Percentiles rank a stretch among this genome's conserved stretches.
Conservation (phyloP, 2,329 filamentous ascomycete genomes). For the Cladophialophora psammophila region DNA sequence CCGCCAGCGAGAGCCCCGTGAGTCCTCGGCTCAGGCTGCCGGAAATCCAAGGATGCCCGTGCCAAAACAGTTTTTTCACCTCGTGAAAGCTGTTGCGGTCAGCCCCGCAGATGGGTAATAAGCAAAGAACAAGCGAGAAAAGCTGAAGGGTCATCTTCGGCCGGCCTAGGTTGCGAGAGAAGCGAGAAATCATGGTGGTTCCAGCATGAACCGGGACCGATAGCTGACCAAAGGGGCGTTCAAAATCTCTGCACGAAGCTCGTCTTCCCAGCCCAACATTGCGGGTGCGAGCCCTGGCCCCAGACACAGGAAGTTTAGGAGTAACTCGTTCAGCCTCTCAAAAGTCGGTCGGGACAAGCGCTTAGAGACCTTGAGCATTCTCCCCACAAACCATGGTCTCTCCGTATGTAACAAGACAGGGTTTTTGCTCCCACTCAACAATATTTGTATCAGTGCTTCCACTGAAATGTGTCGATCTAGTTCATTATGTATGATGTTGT, state of each 20-base stretch:
- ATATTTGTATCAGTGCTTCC: slow-evolving; percentile 50
- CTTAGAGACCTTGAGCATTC: slow-evolving; percentile 52
- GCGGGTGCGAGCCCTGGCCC: slow-evolving; percentile 37
- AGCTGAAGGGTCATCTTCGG: background rate
- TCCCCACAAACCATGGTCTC: slow-evolving; percentile 50
- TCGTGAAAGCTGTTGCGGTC: background rate
- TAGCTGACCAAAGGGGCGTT: slow-evolving; percentile 48
- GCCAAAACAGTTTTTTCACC: background rate
- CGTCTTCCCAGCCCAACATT: slow-evolving; percentile 45
- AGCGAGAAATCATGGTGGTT: slow-evolving; percentile 9
- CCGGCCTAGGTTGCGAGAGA: background rate
- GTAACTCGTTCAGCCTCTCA: slow-evolving; percentile 47
- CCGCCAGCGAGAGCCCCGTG: too few relatives aligned
- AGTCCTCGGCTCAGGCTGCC: background rate
- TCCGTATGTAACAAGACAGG: slow-evolving; percentile 38
- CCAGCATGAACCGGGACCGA: slow-evolving; percentile 42
- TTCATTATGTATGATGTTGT: slow-evolving; percentile 46
- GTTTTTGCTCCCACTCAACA: slow-evolving; percentile 47
- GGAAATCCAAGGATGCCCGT: background rate
- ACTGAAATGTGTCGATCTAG: slow-evolving; percentile 49
- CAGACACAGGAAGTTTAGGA: slow-evolving; percentile 48
- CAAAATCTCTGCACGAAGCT: slow-evolving; percentile 48
- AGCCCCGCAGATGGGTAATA: slow-evolving; percentile 1
- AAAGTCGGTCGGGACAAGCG: slow-evolving; percentile 46
- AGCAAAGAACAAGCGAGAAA: slow-evolving; percentile 2